Percentiles rank a stretch among this genome's conserved stretches.
Evolutionary conservation across 108 stramenopile genomes (phyloP).

Genomic region (Licmophora abbreviata): DNA sequence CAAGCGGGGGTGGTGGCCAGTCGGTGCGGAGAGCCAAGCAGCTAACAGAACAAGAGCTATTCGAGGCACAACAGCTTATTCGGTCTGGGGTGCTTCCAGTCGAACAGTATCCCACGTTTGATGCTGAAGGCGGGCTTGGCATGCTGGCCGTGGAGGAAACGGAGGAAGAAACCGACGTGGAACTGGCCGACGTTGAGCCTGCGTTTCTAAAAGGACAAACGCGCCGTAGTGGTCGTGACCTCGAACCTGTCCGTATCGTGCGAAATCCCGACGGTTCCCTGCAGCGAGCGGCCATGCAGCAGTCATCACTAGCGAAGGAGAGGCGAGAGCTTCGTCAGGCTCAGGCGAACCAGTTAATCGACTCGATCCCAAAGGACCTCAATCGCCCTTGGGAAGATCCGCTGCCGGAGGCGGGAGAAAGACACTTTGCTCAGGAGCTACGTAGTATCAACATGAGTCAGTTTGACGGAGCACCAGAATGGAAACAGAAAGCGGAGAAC

Average conservation of each 20-base stretch:
- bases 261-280: slow-evolving; percentile 97
- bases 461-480: slow-evolving; percentile 90
- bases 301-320: slow-evolving; percentile 90
- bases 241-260: slow-evolving; percentile 91
- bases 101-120: slow-evolving; percentile 94
- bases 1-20: slow-evolving; percentile 6
- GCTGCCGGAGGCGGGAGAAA: slow-evolving; percentile 92
- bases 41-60: slow-evolving; percentile 93
- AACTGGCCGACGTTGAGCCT: slow-evolving; percentile 93
- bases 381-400: slow-evolving; percentile 99
- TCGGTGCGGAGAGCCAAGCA: slow-evolving; percentile 64
- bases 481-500: slow-evolving; percentile 96
- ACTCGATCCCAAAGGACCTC: slow-evolving; percentile 96
- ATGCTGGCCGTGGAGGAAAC: slow-evolving; percentile 91
- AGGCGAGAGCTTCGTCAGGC: slow-evolving; percentile 93
- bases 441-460: slow-evolving; percentile 88
- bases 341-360: slow-evolving; percentile 94
- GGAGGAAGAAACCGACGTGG: slow-evolving; percentile 94
- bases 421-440: slow-evolving; percentile 96
- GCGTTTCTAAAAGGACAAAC: slow-evolving; percentile 94
- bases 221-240: slow-evolving; percentile 55
- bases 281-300: slow-evolving; percentile 95
- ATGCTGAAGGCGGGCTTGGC: slow-evolving; percentile 86
- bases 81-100: slow-evolving; percentile 93
- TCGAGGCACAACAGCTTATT: slow-evolving; percentile 94